phyloP scores from a whole-genome alignment of 352 stramenopile species.

The Ochromonadaceae sp. region DNA sequence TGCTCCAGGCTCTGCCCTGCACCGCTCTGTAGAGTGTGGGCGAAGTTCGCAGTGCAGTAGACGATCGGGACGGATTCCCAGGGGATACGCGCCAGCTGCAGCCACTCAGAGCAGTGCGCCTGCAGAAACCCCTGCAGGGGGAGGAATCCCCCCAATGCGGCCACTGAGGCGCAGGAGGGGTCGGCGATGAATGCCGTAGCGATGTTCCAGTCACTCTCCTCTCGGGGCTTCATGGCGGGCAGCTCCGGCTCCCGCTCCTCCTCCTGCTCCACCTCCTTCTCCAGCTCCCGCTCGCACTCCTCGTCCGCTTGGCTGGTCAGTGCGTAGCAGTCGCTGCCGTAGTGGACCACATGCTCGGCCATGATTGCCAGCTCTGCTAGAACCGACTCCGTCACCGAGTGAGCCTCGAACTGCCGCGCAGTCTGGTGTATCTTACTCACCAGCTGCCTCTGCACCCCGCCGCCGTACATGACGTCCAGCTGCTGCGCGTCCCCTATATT shows the following conservation, averaged over 20 bases:
- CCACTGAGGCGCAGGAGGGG: background rate
- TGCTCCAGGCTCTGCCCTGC: background rate
- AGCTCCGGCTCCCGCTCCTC: conserved; percentile 15
- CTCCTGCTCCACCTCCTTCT: conserved; percentile 32
- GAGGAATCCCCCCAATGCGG: background rate
- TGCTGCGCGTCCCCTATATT: conserved; percentile 28
- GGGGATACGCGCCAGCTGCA: conserved; percentile 25
- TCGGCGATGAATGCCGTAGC: background rate
- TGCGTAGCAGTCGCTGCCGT: conserved; percentile 21
- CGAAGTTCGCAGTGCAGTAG: conserved; percentile 32
- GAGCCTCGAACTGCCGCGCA: conserved; percentile 22
- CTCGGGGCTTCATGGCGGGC: background rate
- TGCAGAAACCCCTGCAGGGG: background rate
- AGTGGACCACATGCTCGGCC: conserved; percentile 15
- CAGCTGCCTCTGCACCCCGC: background rate
- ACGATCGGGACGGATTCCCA: conserved; percentile 18
- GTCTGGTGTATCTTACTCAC: background rate
- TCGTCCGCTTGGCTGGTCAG: conserved; percentile 26
- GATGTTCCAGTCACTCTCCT: conserved; percentile 22
- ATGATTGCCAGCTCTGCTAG: conserved; percentile 21
- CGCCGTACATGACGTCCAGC: conserved; percentile 33
- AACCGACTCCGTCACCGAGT: conserved; percentile 24
- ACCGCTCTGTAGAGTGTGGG: conserved; percentile 21
- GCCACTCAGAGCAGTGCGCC: conserved; percentile 5
- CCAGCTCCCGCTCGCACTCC: conserved; percentile 41